Base-by-base conservation (phyloP, 202 grass and related monocot species). In the Schoenoplectus tabernaemontani region DNA sequence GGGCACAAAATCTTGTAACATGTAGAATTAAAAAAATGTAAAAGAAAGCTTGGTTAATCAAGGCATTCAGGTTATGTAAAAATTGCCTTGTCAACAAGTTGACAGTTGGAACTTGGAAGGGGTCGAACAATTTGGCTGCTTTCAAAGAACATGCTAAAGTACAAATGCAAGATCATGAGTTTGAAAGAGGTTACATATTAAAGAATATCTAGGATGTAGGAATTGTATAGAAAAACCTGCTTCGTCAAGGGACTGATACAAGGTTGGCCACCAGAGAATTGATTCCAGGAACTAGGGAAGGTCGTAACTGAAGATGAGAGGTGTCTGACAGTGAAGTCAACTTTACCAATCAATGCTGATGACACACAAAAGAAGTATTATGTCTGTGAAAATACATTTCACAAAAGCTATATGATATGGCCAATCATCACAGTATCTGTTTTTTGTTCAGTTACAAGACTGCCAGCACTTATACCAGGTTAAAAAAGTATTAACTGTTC, bases 261-360 rank as follows among this genome's bases (percentile, higher is more conserved):
- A 88, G 93, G 93, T 89, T 91, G 93, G 44, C 62, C 80, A 34
- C 80, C 88, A 60, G 89, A 87, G 82, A 93, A 90, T 84, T 53
- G 79, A 57, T 75, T 58, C 66, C 88, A 97, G 28, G 91, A 87
- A 80, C 11, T 88, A 71, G 93, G 89, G 76, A 97, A 97, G 10
- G 50, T 12, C 81, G 89, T 7, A 19, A 88, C 91, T 6, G 91
- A 82, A 51, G 93, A 90, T 67, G 93, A 92, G 63, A 97, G 91
- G 61, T 97, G 93, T 78, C 93, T 91, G 39, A 97, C 93, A 76
- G 93, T 97, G 79, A 97, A 97, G 65, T 97, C 93, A 78, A 97
- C 93, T 81, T 97, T 97, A 41, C 93, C 93, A 69, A 97, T 85
- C 76, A 97, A 57, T 57, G 34, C 93, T 96, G 88, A 61, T 80